Base-by-base conservation (phyloP, 257 asterid species). In the Fraxinus cuspidata region DNA sequence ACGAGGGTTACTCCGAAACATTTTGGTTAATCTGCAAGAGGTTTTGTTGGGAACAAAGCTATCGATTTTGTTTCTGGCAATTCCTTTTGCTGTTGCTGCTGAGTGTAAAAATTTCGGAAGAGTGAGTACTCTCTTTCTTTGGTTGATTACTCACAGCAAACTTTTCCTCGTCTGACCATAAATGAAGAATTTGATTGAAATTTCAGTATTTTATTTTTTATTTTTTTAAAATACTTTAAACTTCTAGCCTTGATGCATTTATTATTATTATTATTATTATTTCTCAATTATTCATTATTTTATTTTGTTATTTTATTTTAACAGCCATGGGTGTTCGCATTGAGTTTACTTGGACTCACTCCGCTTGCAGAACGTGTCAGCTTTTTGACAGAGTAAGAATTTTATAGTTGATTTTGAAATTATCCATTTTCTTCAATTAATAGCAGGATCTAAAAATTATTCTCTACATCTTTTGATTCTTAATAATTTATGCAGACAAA, bases 361-460 rank as follows among this genome's bases (percentile, higher is more conserved):
- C 99, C 99, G 23, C 91, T 95, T 4, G 99, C 99, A 0, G 99
- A 95, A 81, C 85, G 99, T 60, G 82, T 95, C 79, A 93, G 97
- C 75, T 95, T 89, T 67, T 81, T 95, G 75, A 95, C 99, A 12
- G 99, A 95, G 99, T 95, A 84, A 88, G 97, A 32, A 25, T 58
- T n/a, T 67, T 47, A 1, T 5, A 42, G 4, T 0, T 2, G 23
- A 60, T 5, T 12, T 44, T 5, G n/a, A n/a, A n/a, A n/a, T n/a
- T n/a, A n/a, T 58, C 15, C 27, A 9, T 49, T n/a, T 34, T 10
- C 15, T 23, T 7, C 0, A 31, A 6, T 38, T 42, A 0, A 19
- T 47, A 31, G n/a, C 6, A 47, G 56, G n/a, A 47, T 40, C 56
- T 47, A 47, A 47, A 1, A 47, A 15, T 13, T 42, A 63, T 64